Evolutionary conservation across 2,329 filamentous ascomycete genomes (phyloP), one percentile per base, ranked within the genome.

Genomic region (Dactylellina cionopaga): DNA sequence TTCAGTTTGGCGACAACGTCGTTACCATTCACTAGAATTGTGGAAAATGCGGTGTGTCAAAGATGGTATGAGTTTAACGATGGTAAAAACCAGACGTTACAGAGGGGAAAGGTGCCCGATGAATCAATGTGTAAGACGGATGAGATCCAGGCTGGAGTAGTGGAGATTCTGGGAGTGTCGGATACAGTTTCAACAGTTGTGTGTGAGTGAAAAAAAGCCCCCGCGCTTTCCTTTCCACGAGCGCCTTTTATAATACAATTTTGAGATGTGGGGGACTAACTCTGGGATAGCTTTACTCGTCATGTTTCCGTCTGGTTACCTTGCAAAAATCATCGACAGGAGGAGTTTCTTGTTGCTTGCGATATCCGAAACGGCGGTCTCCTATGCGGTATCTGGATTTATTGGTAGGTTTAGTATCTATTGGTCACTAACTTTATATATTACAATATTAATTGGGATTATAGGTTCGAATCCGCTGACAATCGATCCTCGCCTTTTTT

Each of bases 11-110:
- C 68, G 6, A 59, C 68, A 29, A 72, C 59, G 15, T 44, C 52
- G 29, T 37, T 72, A 22, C 68, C 68, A 15, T 65, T 65, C 7
- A 72, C 68, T 0, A 37, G 68, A 17, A 62, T 72, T 25, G 59
- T 65, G 15, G 68, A 72, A 59, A 72, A 72, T 60, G 46, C 59
- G 44, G 68, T 72, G 5, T 72, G 68, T 59, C 59, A 72, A 46
- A 51, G 68, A 31, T 72, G 68, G 68, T 72, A 65, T 49, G 43
- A 60, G 29, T 15, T 15, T n/a, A 47, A 47, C 13, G 44, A 22
- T 1, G 49, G 46, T 13, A 60, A 37, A 37, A 59, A 52, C 13
- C 54, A 68, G 25, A 66, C 56, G 25, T 43, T 71, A 3, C 15
- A 33, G 63, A 19, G 49, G 43, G 15, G 59, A 9, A 13, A 33